Evolutionary conservation across 768 basidiomycete genomes (phyloP), one percentile per base, ranked within the genome.

Genomic region (Termitomyces heimii): DNA sequence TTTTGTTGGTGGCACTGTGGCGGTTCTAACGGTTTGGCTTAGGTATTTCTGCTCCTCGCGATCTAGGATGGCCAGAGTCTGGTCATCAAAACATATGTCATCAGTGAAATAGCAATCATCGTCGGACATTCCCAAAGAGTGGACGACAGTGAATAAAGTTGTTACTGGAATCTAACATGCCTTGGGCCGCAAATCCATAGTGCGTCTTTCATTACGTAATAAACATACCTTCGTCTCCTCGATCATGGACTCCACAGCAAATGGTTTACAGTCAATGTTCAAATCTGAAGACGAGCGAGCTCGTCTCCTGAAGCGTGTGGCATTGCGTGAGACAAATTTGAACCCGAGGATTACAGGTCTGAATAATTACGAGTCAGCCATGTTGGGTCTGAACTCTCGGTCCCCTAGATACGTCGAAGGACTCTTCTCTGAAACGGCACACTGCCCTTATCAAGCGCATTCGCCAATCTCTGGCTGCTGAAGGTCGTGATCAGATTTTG

Each of bases 361-460:
- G 24, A 53, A 28, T 43, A 12, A 53, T 8, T 35, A 47, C 8
- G 39, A 40, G 39, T 20, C 24, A 20, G 47, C 28, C 5, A 18
- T 22, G 12, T 50, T 14, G 14, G 26, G 35, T 43, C 29, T 52
- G 22, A 50, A 40, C 54, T 34, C 54, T 34, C 35, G 16, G 9
- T 39, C 35, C 39, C 46, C 37, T 64, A 93, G 92, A 88, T 68
- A 75, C 82, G 10, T 76, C 82, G 22, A 94, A 85, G 68, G 97
- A 98, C 71, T 94, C 97, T 3, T 98, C 97, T 44, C 73, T 99
- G 57, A 98, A 93, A 74, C 87, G 94, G 7, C 95, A 99, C 72
- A 98, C 94, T 1, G 92, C 94, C 6, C 82, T 98, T 60, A 94
- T 97, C 62, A 98, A 96, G 71, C 88, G 91, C 45, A 88, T 98